Base-by-base conservation (phyloP, 2,329 filamentous ascomycete species). In the Monilinia fructigena region DNA sequence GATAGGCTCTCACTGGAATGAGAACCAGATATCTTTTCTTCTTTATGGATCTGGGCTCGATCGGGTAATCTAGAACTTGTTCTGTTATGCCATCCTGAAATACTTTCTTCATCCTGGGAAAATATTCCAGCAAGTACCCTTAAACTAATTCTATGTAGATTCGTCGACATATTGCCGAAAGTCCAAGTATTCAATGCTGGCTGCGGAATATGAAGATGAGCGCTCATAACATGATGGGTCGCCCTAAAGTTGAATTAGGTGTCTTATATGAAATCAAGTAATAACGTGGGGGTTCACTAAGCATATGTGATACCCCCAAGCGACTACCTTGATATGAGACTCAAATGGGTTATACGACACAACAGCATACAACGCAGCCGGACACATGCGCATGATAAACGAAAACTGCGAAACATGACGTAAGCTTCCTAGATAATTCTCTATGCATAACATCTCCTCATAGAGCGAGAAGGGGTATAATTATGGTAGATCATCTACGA, bases 11-110 rank as follows among this genome's bases (percentile, higher is more conserved):
- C 35, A 23, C 55, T 35, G 18, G 47, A 59, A 28, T 53, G 26
- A 5, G 55, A 31, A 35, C 52, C 45, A 14, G 63, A 53, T 6
- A 35, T 35, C 35, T 60, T 65, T 28, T 65, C 63, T 31, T 45
- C 31, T 11, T 23, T 23, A 23, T 60, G 4, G 23, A 48, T 65
- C 16, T 50, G 23, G 50, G 31, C 20, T 52, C 7, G 35, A 60
- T 42, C 31, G 11, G 59, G 48, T 18, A 54, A 12, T 28, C 23
- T 31, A 62, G 59, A 42, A 42, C 12, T 54, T 1, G 28, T 28
- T 26, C 35, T 62, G 42, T n/a, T 42, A 23, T 40, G 10, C 20
- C 23, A 31, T 28, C 10, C 23, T 54, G 48, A 52, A 20, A 54
- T 54, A 12, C 28, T 20, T 38, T 60, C 58, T 23, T 60, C 56